A percentile compares a stretch with the other conserved stretches of the same genome.
These are phyloP conservation scores for Sporothrix brasiliensis DNA, from an alignment of 2,329 filamentous ascomycete genomes.

Conservation along the genomic window DNA sequence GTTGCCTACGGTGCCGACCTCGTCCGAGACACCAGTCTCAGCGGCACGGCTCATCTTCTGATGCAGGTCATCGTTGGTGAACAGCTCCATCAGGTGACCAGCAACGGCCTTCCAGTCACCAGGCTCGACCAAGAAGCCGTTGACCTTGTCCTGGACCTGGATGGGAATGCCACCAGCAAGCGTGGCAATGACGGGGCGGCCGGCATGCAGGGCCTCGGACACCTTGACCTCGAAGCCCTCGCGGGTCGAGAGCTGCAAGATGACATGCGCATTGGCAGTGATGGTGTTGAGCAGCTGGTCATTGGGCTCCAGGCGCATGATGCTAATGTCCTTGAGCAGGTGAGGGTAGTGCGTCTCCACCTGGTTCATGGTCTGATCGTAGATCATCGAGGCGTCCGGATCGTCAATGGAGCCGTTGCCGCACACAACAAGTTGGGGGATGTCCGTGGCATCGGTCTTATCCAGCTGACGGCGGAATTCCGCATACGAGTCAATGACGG, in stretches of 20 bases:
- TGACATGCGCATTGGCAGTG: conserved; percentile 70
- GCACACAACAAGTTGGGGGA: conserved; percentile 74
- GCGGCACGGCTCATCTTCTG: conserved; percentile 68
- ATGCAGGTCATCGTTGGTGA: conserved; percentile 66
- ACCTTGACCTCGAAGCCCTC: conserved; percentile 89
- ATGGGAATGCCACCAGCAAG: conserved; percentile 77
- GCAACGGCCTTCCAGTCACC: conserved; percentile 73
- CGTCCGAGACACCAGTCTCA: conserved; percentile 70
- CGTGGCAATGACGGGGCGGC: conserved; percentile 75
- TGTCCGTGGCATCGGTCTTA: conserved; percentile 53
- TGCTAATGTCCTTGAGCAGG: conserved; percentile 66
- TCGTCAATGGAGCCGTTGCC: conserved; percentile 82
- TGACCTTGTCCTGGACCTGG: conserved; percentile 71
- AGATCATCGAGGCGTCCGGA: conserved; percentile 72
- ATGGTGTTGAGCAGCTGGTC: conserved; percentile 80
- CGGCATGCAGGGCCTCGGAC: conserved; percentile 79
- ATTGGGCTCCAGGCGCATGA: conserved; percentile 75
- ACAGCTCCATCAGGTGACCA: conserved; percentile 65
- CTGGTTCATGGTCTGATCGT: conserved; percentile 69
- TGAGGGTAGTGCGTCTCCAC: conserved; percentile 66
- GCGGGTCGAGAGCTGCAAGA: conserved; percentile 76
- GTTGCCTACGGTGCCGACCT: conserved; percentile 80
- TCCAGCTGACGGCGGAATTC: conserved; percentile 67
- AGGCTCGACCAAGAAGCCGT: conserved; percentile 73
- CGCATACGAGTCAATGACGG: conserved; percentile 74